Conservation (phyloP, 106 monocot genomes). For the Dioscorea dumetorum region DNA sequence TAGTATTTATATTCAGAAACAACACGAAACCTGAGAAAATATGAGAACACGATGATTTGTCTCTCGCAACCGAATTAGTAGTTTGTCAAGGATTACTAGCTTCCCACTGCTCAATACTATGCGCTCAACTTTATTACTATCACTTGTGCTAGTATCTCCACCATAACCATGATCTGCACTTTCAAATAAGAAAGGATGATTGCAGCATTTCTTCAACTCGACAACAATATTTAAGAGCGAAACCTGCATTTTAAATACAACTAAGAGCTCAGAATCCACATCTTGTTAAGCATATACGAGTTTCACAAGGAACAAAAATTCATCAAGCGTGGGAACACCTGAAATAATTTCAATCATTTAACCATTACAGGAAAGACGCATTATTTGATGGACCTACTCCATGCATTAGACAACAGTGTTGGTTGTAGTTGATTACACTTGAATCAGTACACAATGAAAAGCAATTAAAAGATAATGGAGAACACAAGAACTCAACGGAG, state of each 20-base stretch:
- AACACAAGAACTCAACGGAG: too few species aligned
- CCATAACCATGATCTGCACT: conserved; percentile 99
- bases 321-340: too few species aligned
- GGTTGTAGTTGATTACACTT: too few species aligned
- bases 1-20: background rate
- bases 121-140: conserved; percentile 87
- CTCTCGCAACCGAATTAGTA: conserved; percentile 64
- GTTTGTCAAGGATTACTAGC: conserved; percentile 92
- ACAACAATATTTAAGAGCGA: conserved; percentile 96
- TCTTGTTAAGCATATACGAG: too few species aligned
- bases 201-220: conserved; percentile 99
- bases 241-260: conserved; percentile 52
- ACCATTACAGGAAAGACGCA: too few species aligned
- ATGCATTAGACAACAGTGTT: too few species aligned
- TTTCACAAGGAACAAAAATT: too few species aligned
- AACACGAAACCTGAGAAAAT: conserved; percentile 86
- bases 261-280: background rate
- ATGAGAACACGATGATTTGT: conserved; percentile 97
- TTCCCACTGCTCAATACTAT: conserved; percentile 98
- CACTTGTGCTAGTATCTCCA: conserved; percentile 69
- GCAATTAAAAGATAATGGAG: too few species aligned
- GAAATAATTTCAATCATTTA: too few species aligned
- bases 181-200: conserved; percentile 99
- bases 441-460: too few species aligned
- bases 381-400: too few species aligned